Evolutionary conservation across 495 filamentous ascomycete genomes (phyloP), one percentile per base, ranked within the genome.

Genomic region (Hypoxylon cercidicola): DNA sequence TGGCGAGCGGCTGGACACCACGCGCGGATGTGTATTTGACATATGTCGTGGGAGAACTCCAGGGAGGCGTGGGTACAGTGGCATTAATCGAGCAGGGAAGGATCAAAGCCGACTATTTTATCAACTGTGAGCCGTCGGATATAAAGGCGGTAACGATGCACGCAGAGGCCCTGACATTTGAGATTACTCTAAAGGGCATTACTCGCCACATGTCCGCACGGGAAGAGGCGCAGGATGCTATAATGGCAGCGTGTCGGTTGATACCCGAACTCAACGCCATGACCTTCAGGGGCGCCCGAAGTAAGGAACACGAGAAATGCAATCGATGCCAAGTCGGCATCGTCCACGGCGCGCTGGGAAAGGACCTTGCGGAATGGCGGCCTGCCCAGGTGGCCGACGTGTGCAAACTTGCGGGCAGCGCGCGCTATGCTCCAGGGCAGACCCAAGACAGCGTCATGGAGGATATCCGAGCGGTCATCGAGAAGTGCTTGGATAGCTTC

Each of bases 91-190:
- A 44, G 23, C 52, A 64, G 46, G 60, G 60, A 8, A 54, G 18
- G 32, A 51, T 56, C 5, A 46, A 52, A 23, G 60, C 60, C 9
- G 60, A 55, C 19, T 64, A 57, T 20, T 64, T 64, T 34, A 57
- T 64, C 52, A 64, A 64, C 21, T 64, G 60, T 34, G 60, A 64
- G 25, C 60, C 52, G 12, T 56, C 51, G n/a, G 60, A 64, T 35
- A 50, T 64, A 35, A 54, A 40, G 23, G 60, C 60, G 5, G 53
- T 64, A 10, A 64, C 60, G 10, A 64, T 64, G 60, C 60, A 64
- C 21, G 60, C 60, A 4, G 60, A 55, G 37, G 60, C 60, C 3
- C 21, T 64, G 51, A 51, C 53, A 16, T 64, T 64, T 55, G 60
- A 64, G 28, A 49, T 64, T 16, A 46, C 23, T 11, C 18, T 64